These are phyloP conservation scores for Fomitopsis palustris DNA, from an alignment of 1,284 basidiomycete genomes.

Conservation along the genomic window DNA sequence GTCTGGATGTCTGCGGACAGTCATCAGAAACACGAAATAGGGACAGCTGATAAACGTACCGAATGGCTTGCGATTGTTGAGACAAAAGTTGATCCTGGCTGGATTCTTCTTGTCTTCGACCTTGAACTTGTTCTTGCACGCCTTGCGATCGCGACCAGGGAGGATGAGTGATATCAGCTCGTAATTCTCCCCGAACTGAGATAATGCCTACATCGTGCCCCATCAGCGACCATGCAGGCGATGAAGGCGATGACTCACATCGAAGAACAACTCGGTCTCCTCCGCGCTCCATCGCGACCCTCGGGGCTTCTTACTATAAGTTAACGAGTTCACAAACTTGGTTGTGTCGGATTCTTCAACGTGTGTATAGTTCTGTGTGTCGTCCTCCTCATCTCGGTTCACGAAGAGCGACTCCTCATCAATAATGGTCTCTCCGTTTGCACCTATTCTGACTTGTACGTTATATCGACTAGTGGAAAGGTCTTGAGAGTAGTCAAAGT, in stretches of 20 bases:
- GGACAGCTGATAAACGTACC: constrained; percentile 38
- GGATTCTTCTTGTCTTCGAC: constrained; percentile 81
- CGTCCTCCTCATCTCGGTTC: constrained; percentile 60
- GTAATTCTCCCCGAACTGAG: constrained; percentile 90
- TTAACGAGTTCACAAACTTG: constrained; percentile 83
- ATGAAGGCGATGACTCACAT: constrained; percentile 43
- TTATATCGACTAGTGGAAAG: constrained; percentile 68
- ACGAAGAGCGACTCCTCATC: constrained; percentile 80
- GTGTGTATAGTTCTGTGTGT: constrained; percentile 69
- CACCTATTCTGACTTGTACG: constrained; percentile 77
- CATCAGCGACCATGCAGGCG: neutral
- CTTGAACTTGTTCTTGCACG: constrained; percentile 91
- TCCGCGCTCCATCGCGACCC: constrained; percentile 81
- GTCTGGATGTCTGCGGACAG: constrained; percentile 56
- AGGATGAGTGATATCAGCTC: constrained; percentile 86
- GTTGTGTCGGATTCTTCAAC: constrained; percentile 80
- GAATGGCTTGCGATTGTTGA: constrained; percentile 66
- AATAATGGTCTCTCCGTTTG: constrained; percentile 77
- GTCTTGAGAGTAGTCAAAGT: constrained; percentile 65
- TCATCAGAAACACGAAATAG: neutral
- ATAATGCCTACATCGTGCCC: constrained; percentile 55
- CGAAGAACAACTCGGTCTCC: constrained; percentile 84
- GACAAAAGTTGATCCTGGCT: constrained; percentile 59
- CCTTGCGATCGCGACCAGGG: constrained; percentile 81
- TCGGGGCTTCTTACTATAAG: constrained; percentile 72